Conservation (phyloP, 257 asterid species). For the Scutellaria barbata region DNA sequence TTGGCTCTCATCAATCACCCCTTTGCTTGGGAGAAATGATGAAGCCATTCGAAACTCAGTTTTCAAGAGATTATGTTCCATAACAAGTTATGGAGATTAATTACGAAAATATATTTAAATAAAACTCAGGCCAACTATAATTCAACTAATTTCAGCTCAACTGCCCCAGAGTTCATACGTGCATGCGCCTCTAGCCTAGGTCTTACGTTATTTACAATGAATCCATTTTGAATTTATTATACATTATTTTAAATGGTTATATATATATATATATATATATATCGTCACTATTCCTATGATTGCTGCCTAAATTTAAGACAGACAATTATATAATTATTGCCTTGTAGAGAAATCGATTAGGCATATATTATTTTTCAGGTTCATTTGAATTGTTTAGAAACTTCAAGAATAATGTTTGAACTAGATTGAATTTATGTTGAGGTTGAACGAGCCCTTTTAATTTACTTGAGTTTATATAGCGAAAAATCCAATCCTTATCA, state of each 20-base stretch:
- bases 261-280: no score
- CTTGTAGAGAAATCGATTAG: no score
- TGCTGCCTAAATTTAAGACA: no score
- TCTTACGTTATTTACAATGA: slow-evolving; percentile 38
- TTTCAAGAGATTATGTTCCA: slow-evolving; percentile 36
- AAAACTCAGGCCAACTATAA: slow-evolving; percentile 48
- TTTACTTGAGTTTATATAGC: not conserved
- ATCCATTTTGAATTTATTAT: not conserved
- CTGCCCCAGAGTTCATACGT: slow-evolving; percentile 41
- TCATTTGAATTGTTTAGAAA: no score
- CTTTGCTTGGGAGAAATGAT: not conserved
- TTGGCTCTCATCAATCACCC: slow-evolving; percentile 19
- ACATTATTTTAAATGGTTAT: not conserved
- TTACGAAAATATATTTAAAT: not conserved
- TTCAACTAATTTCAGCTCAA: slow-evolving; percentile 59
- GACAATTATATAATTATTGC: no score
- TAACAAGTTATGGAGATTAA: not conserved
- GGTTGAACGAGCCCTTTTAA: not conserved
- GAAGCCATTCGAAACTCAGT: slow-evolving; percentile 20
- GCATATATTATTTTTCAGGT: no score
- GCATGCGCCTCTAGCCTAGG: slow-evolving; percentile 26
- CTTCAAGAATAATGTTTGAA: no score
- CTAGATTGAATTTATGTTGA: no score
- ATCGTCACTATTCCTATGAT: no score
- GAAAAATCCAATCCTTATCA: not conserved